Conservation (phyloP, 2,329 filamentous ascomycete genomes). For the Pyrenophora tritici-repentis region DNA sequence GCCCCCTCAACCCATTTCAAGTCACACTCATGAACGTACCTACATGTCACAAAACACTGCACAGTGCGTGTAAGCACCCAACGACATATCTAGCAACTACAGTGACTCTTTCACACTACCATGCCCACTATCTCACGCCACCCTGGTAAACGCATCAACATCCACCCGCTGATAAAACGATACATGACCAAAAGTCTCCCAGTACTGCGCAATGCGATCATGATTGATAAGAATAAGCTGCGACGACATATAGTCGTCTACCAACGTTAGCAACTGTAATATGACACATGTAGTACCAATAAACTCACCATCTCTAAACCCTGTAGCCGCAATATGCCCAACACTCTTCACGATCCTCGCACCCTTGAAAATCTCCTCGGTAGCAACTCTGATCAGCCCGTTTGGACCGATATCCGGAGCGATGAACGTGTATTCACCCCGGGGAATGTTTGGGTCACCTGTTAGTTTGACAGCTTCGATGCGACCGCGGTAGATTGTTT, state of each 20-base stretch:
- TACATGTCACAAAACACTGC: no score
- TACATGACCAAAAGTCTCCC: conserved; percentile 64
- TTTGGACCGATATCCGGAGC: conserved; percentile 73
- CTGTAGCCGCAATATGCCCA: conserved; percentile 77
- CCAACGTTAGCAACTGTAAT: background rate
- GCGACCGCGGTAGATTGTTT: conserved; percentile 63
- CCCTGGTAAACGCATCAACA: conserved; percentile 45
- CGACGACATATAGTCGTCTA: conserved; percentile 72
- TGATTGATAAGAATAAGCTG: conserved; percentile 79
- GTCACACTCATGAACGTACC: no score
- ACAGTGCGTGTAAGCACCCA: no score
- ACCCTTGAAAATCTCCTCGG: conserved; percentile 72
- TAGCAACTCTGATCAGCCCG: conserved; percentile 67
- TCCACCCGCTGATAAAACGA: conserved; percentile 56
- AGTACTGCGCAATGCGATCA: conserved; percentile 80
- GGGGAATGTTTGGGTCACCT: conserved; percentile 85
- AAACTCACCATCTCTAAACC: conserved; percentile 72
- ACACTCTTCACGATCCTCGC: conserved; percentile 72
- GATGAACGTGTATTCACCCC: conserved; percentile 82
- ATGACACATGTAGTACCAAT: background rate
- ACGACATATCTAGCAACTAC: no score
- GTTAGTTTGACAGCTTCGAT: conserved; percentile 89
- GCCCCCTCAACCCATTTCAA: no score
- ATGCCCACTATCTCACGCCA: conserved; percentile 4
- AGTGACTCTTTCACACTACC: no score